Base-by-base conservation (phyloP, 805 yeast genomes). In the Candida suzukii region DNA sequence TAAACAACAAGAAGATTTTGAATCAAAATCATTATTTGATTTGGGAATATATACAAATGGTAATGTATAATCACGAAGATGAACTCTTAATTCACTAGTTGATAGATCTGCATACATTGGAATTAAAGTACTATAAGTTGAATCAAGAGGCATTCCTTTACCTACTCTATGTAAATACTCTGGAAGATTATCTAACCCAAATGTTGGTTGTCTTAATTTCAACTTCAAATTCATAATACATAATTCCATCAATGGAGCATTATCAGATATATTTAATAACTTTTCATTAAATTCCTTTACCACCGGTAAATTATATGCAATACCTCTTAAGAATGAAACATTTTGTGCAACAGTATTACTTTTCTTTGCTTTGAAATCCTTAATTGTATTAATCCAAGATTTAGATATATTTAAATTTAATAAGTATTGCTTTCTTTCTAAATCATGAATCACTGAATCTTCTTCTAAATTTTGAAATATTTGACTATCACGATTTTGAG, bases 61-160 rank as follows among this genome's bases (percentile, higher is more conserved):
- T 14, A 91, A 53, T 0, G 97, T 97, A 54, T 83, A 88, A 53
- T 90, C 98, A 41, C 93, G 67, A 45, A 90, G 50, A 55, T 85
- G 91, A 51, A 79, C 70, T 44, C 93, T 64, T 12, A 80, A 56
- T 51, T 87, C 95, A 3, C 65, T 62, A 30, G 85, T 65, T 14
- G 63, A 67, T 39, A 85, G 63, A 41, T 80, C 75, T 13, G 83
- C 34, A 56, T 66, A 65, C 41, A 79, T 51, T 0, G 97, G 97
- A 2, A 88, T 52, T 55, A 82, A 56, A 17, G 85, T 67, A 1
- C 91, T 78, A 57, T 77, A 90, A 39, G 68, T 54, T 0, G 88
- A 76, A 43, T 83, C 86, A 40, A 56, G 53, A 0, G 98, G 97
- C 12, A 83, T 74, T 0, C 93, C 95, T 55, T 88, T 88, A 2